Percentiles rank a stretch among this genome's conserved stretches.
These are phyloP conservation scores for Kentomonas sorsogonicus DNA, from an alignment of 208 protist genomes.

Conservation along the genomic window DNA sequence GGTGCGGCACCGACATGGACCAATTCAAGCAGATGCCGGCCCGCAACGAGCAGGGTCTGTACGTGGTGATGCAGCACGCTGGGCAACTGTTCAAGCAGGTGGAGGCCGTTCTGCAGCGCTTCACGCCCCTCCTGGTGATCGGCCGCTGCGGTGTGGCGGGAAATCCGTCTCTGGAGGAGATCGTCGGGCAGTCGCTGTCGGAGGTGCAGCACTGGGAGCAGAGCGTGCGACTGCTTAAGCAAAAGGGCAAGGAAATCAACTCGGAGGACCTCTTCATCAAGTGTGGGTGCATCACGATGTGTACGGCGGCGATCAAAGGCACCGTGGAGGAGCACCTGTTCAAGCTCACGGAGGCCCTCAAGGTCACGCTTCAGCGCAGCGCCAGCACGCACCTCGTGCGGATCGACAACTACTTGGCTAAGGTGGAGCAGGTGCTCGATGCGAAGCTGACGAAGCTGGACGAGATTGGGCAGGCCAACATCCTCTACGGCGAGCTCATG, in stretches of 20 bases:
- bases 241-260: conserved; percentile 94
- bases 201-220: conserved; percentile 95
- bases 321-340: conserved; percentile 92
- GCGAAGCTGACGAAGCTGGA: conserved; percentile 89
- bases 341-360: conserved; percentile 84
- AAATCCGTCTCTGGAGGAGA: conserved; percentile 82
- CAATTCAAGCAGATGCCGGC: conserved; percentile 85
- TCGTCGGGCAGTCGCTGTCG: conserved; percentile 79
- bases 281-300: conserved; percentile 91
- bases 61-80: conserved; percentile 90
- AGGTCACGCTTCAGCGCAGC: conserved; percentile 77
- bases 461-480: conserved; percentile 90
- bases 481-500: conserved; percentile 72
- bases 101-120: conserved; percentile 76
- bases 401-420: conserved; percentile 82
- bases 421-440: conserved; percentile 67
- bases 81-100: conserved; percentile 88
- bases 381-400: conserved; percentile 70
- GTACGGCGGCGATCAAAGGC: conserved; percentile 90
- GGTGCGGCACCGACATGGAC: too few species aligned
- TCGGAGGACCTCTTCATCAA: conserved; percentile 90
- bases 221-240: conserved; percentile 93
- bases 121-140: conserved; percentile 88
- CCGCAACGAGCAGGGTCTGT: conserved; percentile 83
- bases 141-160: conserved; percentile 70